phyloP scores from a whole-genome alignment of 169 alveolate genomes.

The Plasmodium fragile region DNA sequence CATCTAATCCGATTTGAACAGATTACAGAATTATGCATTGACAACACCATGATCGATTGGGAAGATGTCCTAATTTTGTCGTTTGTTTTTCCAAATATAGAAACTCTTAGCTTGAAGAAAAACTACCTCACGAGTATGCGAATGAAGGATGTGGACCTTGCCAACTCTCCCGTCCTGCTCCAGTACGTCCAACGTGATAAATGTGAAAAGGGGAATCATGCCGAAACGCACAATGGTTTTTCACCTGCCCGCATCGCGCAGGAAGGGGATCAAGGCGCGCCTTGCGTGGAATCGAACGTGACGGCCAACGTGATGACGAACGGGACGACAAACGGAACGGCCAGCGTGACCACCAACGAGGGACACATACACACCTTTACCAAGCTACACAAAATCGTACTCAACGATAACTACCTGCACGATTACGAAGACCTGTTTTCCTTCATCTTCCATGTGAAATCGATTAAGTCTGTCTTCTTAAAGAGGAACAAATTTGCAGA shows the following conservation, averaged over 20 bases:
- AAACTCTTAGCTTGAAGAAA: slow-evolving; percentile 44
- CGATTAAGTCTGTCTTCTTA: slow-evolving; percentile 30
- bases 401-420: slow-evolving; percentile 58
- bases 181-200: slow-evolving; percentile 15
- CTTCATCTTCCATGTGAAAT: slow-evolving; percentile 15
- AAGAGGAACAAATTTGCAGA: slow-evolving; percentile 54
- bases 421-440: slow-evolving; percentile 63
- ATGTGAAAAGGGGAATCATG: neutral
- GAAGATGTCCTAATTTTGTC: slow-evolving; percentile 54
- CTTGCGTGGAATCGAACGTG: neutral
- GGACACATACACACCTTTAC: neutral
- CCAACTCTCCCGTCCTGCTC: neutral
- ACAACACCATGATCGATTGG: slow-evolving; percentile 51
- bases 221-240: neutral
- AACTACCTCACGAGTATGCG: slow-evolving; percentile 49
- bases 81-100: slow-evolving; percentile 62
- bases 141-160: slow-evolving; percentile 6
- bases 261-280: neutral
- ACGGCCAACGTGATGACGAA: neutral
- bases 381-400: slow-evolving; percentile 49
- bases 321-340: neutral
- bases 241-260: neutral
- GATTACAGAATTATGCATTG: slow-evolving; percentile 62
- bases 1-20: slow-evolving; percentile 36
- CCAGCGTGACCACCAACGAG: neutral